phyloP scores from a whole-genome alignment of 176 grass and related monocot species.

The Bromus sterilis region DNA sequence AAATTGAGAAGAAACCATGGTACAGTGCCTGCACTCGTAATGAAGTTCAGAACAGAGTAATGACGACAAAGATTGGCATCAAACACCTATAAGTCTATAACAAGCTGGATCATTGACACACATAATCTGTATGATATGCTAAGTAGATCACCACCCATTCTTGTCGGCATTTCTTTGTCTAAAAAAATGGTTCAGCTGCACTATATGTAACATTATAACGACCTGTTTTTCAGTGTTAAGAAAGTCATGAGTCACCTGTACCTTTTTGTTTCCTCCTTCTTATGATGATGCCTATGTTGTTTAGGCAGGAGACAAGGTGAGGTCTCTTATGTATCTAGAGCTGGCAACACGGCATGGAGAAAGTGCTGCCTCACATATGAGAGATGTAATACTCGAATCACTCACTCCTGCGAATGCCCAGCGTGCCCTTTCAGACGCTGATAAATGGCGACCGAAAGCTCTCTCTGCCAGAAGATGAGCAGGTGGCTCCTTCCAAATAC shows the following conservation, averaged over 20 bases:
- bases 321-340: constrained; percentile 56
- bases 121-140: neutral
- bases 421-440: constrained; percentile 25
- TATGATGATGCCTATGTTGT: constrained; percentile 5
- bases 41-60: neutral
- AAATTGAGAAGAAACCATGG: neutral
- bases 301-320: constrained; percentile 48
- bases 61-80: neutral
- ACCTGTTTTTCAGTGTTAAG: neutral
- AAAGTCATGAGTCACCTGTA: neutral
- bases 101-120: neutral
- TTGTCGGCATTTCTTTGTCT: neutral
- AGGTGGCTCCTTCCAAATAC: neutral
- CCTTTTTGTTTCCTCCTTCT: neutral
- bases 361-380: constrained; percentile 44
- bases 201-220: neutral
- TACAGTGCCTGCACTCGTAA: neutral
- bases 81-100: neutral
- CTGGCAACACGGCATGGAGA: constrained; percentile 56
- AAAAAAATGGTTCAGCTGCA: neutral
- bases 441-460: constrained; percentile 47
- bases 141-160: too few relatives aligned
- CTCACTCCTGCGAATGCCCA: constrained; percentile 17
- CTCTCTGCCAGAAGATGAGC: constrained; percentile 35
- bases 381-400: constrained; percentile 40